A percentile compares a stretch with the other conserved stretches of the same genome.
phyloP scores from a whole-genome alignment of 2,329 filamentous ascomycete species.

The Calcarisporium arbuscula region DNA sequence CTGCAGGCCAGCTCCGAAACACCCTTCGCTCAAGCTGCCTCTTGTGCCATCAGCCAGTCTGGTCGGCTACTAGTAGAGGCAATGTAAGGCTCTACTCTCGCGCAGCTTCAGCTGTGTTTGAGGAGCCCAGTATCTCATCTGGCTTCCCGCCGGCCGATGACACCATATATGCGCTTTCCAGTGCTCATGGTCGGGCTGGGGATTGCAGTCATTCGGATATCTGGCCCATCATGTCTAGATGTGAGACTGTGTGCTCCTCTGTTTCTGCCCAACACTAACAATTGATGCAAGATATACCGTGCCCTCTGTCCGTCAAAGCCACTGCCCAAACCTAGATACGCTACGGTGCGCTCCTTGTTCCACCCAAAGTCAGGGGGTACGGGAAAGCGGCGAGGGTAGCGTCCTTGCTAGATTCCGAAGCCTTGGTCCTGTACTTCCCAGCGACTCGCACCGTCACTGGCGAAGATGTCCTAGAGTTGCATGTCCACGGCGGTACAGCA shows the following conservation, averaged over 20 bases:
- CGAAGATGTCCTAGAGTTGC: slow-evolving; percentile 86
- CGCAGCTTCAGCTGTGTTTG: too few species aligned
- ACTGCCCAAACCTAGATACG: slow-evolving; percentile 46
- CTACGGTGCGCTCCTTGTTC: slow-evolving; percentile 68
- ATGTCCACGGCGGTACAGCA: slow-evolving; percentile 87
- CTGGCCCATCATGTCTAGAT: slow-evolving; percentile 67
- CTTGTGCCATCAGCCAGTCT: too few species aligned
- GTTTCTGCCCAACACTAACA: neutral
- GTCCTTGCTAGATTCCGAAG: slow-evolving; percentile 71
- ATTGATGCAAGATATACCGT: slow-evolving; percentile 38
- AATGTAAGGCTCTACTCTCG: too few species aligned
- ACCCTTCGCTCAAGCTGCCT: too few species aligned
- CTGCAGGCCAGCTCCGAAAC: too few species aligned
- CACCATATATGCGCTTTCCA: slow-evolving; percentile 91
- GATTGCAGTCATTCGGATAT: slow-evolving; percentile 84
- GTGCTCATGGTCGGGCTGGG: slow-evolving; percentile 78
- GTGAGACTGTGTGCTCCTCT: slow-evolving; percentile 36
- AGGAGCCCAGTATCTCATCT: too few species aligned
- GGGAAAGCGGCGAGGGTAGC: slow-evolving; percentile 41
- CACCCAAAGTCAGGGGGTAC: slow-evolving; percentile 31
- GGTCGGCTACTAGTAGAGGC: too few species aligned
- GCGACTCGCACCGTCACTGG: slow-evolving; percentile 79
- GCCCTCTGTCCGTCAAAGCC: slow-evolving; percentile 42
- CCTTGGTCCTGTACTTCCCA: slow-evolving; percentile 78
- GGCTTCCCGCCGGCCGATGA: too few species aligned